Percentiles rank a stretch among this genome's conserved stretches.
These are phyloP conservation scores for Saccharomyces hybrid DNA, from an alignment of 1,139 yeast species.

Conservation along the genomic window DNA sequence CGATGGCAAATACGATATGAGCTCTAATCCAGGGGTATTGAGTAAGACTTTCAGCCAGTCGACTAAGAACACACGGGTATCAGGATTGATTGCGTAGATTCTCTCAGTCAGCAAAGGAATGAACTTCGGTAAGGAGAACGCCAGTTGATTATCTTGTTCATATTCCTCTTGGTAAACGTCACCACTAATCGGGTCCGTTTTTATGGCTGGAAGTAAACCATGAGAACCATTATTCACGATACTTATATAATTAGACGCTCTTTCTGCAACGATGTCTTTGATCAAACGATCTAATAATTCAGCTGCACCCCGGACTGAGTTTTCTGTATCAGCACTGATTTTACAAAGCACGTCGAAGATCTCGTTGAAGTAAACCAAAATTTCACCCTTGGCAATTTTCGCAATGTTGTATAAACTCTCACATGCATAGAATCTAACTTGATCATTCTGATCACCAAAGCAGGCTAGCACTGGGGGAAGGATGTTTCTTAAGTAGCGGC, in stretches of 20 bases:
- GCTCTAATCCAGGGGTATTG: slow-evolving; percentile 85
- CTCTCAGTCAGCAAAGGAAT: slow-evolving; percentile 95
- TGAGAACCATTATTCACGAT: slow-evolving; percentile 54
- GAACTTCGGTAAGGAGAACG: slow-evolving; percentile 81
- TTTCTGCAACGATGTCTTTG: slow-evolving; percentile 93
- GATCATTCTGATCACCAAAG: slow-evolving; percentile 92
- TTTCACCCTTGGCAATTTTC: slow-evolving; percentile 94
- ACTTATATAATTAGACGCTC: slow-evolving; percentile 87
- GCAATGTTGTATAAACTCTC: slow-evolving; percentile 95
- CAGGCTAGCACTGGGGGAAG: slow-evolving; percentile 93
- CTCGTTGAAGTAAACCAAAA: slow-evolving; percentile 83
- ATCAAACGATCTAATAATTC: slow-evolving; percentile 84
- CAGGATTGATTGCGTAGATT: slow-evolving; percentile 87
- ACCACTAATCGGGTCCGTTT: slow-evolving; percentile 37
- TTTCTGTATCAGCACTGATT: slow-evolving; percentile 85
- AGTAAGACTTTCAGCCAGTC: slow-evolving; percentile 90
- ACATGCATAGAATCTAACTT: slow-evolving; percentile 95
- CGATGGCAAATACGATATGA: slow-evolving; percentile 80
- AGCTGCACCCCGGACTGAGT: slow-evolving; percentile 92
- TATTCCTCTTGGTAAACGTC: slow-evolving; percentile 59
- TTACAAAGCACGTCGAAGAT: slow-evolving; percentile 88
- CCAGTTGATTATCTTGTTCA: slow-evolving; percentile 54
- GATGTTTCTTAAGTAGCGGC: slow-evolving; percentile 72
- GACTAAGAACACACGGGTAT: slow-evolving; percentile 82
- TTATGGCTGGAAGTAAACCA: slow-evolving; percentile 41